These are phyloP conservation scores for Hibiscus syriacus DNA, from an alignment of 345 rosid species.

Conservation along the genomic window DNA sequence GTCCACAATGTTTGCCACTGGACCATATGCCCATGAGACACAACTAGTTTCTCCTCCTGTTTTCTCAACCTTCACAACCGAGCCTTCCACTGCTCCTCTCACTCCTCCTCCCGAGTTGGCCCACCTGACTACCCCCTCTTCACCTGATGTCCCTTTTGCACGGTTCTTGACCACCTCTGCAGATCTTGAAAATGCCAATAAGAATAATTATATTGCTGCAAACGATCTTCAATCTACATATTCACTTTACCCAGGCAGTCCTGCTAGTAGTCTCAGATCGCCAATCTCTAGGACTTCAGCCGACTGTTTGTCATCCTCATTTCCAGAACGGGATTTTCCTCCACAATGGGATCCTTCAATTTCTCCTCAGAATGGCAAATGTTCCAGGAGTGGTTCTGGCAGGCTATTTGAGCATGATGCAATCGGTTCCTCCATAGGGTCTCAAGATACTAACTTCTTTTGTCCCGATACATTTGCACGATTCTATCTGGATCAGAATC, in stretches of 20 bases:
- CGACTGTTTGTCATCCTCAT: slow-evolving; percentile 62
- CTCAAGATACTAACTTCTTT: slow-evolving; percentile 81
- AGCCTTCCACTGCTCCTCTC: slow-evolving; percentile 91
- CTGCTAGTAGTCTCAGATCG: slow-evolving; percentile 68
- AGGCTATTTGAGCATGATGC: slow-evolving; percentile 45
- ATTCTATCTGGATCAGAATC: slow-evolving; percentile 75
- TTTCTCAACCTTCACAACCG: slow-evolving; percentile 85
- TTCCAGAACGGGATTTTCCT: slow-evolving; percentile 60
- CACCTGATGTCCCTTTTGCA: slow-evolving; percentile 94
- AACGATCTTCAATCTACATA: slow-evolving; percentile 72
- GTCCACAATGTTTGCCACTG: slow-evolving; percentile 72
- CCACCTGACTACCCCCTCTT: slow-evolving; percentile 89
- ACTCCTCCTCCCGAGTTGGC: slow-evolving; percentile 96
- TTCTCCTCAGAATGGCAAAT: slow-evolving; percentile 62
- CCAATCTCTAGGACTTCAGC: slow-evolving; percentile 62
- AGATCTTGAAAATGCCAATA: slow-evolving; percentile 44
- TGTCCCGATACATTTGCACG: slow-evolving; percentile 96
- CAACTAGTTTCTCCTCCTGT: slow-evolving; percentile 97
- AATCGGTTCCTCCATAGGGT: slow-evolving; percentile 37
- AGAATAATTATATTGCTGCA: slow-evolving; percentile 38
- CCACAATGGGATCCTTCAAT: slow-evolving; percentile 64
- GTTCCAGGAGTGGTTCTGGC: slow-evolving; percentile 56
- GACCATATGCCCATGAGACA: slow-evolving; percentile 91
- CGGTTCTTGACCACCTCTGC: slow-evolving; percentile 68
- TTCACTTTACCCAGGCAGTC: slow-evolving; percentile 77